A percentile compares a stretch with the other conserved stretches of the same genome.
Evolutionary conservation across 2,329 filamentous ascomycete species (phyloP).

Genomic region (Ophiostoma piceae): DNA sequence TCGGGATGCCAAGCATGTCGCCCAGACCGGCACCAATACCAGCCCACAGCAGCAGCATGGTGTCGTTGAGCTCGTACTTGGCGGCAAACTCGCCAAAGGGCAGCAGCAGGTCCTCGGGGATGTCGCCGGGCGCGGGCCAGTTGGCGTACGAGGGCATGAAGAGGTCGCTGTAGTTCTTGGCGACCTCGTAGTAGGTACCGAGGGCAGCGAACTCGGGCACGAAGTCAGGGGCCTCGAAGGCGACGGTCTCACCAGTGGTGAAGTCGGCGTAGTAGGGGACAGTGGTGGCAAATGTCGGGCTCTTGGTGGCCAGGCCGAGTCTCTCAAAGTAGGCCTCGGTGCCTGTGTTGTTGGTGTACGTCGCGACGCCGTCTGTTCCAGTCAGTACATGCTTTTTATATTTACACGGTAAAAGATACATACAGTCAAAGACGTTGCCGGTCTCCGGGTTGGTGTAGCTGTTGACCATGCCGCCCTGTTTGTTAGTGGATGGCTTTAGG

Average conservation of each 20-base stretch:
- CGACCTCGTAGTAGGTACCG: slow-evolving; percentile 28
- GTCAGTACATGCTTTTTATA: neutral
- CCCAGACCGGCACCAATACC: slow-evolving; percentile 41
- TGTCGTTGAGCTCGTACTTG: slow-evolving; percentile 40
- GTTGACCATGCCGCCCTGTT: slow-evolving; percentile 45
- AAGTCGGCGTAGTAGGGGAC: slow-evolving; percentile 37
- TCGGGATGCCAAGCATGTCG: slow-evolving; percentile 40
- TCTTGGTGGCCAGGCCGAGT: slow-evolving; percentile 37
- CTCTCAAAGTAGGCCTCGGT: slow-evolving; percentile 42
- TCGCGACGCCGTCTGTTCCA: slow-evolving; percentile 33
- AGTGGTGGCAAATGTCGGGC: slow-evolving; percentile 27
- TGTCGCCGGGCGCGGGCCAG: slow-evolving; percentile 41
- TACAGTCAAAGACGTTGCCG: slow-evolving; percentile 33
- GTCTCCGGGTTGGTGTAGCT: slow-evolving; percentile 44
- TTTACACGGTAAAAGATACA: neutral
- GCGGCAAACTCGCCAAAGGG: slow-evolving; percentile 45
- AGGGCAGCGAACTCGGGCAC: slow-evolving; percentile 19
- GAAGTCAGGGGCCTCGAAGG: slow-evolving; percentile 29
- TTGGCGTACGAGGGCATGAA: slow-evolving; percentile 36
- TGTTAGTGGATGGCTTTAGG: neutral
- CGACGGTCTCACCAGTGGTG: slow-evolving; percentile 33
- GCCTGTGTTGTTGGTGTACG: slow-evolving; percentile 37
- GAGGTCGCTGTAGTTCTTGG: slow-evolving; percentile 33
- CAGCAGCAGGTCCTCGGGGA: slow-evolving; percentile 44
- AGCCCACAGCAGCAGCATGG: slow-evolving; percentile 36